Evolutionary conservation across 768 basidiomycete genomes (phyloP), one percentile per base, ranked within the genome.

Genomic region (Candolleomyces eurysporus): DNA sequence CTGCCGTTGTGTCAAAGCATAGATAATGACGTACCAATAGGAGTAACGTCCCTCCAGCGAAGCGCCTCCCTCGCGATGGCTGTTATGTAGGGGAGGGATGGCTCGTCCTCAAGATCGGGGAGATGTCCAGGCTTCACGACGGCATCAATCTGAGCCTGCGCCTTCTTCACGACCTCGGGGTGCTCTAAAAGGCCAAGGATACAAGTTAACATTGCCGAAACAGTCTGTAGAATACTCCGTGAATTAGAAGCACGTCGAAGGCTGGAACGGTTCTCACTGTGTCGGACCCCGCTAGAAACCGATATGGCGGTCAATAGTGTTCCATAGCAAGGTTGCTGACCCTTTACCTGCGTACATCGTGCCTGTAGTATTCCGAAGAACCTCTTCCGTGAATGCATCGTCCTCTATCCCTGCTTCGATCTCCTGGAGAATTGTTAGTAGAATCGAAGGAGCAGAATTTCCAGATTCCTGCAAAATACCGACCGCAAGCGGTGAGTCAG

Each of bases 81-180:
- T 16, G 65, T 67, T 40, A 73, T 65, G 46, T 72, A 76, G 2
- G 75, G 75, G 19, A 76, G 48, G 2, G 55, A 48, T n/a, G 63
- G 51, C 56, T 66, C 49, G 48, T 75, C 75, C 1, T 66, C 66
- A 43, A 73, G 70, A 32, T 71, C 68, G 0, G 78, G 78, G 11
- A 79, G 64, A 43, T 70, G 61, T 22, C 70, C 69, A 9, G 60
- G 56, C 14, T 74, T 70, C 7, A 76, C 46, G 8, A 76, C 71
- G 22, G 63, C 50, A 60, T 76, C 78, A 5, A 79, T 65, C 52
- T 78, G 73, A 5, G 46, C 62, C 54, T 78, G 76, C 3, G 74
- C 75, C 52, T 67, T 74, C 42, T 62, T 64, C 10, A 74, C 64
- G 9, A 72, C 69, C 16, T 75, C 68, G 1, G 73, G 76, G 49